Evolutionary conservation across 1,139 yeast species (phyloP).

Genomic region (Spencermartinsiella ligniputridi): DNA sequence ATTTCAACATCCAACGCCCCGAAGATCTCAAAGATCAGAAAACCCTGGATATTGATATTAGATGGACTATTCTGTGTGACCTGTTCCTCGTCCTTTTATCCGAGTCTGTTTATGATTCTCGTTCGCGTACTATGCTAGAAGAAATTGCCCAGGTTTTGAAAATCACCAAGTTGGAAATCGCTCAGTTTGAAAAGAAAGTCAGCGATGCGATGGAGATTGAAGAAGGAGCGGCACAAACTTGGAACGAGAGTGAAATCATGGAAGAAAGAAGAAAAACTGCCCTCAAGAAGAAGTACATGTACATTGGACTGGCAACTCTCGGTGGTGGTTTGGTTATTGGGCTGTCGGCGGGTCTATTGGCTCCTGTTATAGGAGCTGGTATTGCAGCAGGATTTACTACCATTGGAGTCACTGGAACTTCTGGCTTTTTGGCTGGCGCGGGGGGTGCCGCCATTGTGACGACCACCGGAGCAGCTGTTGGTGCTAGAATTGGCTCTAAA

Average conservation of each 20-base stretch:
- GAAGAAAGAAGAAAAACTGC: slow-evolving; percentile 65
- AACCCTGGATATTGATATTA: slow-evolving; percentile 62
- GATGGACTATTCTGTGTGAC: slow-evolving; percentile 94
- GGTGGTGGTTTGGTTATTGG: slow-evolving; percentile 97
- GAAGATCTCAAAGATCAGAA: slow-evolving; percentile 37
- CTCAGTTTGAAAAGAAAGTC: slow-evolving; percentile 85
- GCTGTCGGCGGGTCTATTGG: slow-evolving; percentile 87
- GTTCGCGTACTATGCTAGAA: slow-evolving; percentile 74
- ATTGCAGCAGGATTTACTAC: slow-evolving; percentile 96
- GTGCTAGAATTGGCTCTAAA: slow-evolving; percentile 79
- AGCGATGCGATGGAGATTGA: slow-evolving; percentile 88
- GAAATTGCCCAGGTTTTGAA: slow-evolving; percentile 60
- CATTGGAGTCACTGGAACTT: slow-evolving; percentile 86
- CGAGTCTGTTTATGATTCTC: slow-evolving; percentile 83
- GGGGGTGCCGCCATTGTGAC: slow-evolving; percentile 97
- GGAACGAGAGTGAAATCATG: slow-evolving; percentile 70
- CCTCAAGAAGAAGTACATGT: slow-evolving; percentile 65
- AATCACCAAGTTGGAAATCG: slow-evolving; percentile 59
- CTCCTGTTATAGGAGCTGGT: slow-evolving; percentile 98
- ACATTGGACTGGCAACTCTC: slow-evolving; percentile 92
- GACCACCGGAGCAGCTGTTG: slow-evolving; percentile 84
- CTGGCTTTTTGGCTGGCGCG: slow-evolving; percentile 90
- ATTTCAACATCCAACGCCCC: slow-evolving; percentile 29
- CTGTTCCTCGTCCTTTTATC: slow-evolving; percentile 72
- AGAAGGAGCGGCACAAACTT: slow-evolving; percentile 63